These are phyloP conservation scores for Pseudonitzschia multistriata DNA, from an alignment of 108 stramenopile genomes.

Conservation along the genomic window DNA sequence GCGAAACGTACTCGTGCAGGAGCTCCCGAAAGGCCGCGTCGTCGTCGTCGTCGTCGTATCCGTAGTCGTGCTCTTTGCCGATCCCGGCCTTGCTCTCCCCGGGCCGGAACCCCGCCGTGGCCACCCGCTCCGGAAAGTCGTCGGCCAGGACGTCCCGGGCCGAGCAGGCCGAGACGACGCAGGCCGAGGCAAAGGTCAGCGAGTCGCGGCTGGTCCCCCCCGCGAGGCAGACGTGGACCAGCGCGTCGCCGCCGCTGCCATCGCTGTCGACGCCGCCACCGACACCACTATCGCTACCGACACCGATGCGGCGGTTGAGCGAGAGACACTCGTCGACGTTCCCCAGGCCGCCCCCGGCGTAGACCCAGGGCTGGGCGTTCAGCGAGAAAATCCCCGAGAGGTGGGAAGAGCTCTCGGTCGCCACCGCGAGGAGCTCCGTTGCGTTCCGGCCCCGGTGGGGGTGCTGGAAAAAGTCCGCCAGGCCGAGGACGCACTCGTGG, in stretches of 20 bases:
- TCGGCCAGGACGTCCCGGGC: slow-evolving; percentile 38
- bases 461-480: slow-evolving; percentile 27
- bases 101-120: slow-evolving; percentile 12
- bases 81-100: neutral
- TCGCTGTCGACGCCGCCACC: neutral
- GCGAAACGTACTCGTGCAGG: slow-evolving; percentile 28
- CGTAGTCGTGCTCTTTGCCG: neutral
- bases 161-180: slow-evolving; percentile 41
- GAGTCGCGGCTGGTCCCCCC: slow-evolving; percentile 43
- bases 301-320: neutral
- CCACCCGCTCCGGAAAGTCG: slow-evolving; percentile 36
- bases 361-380: slow-evolving; percentile 49
- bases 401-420: slow-evolving; percentile 50
- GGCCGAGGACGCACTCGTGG: slow-evolving; percentile 8
- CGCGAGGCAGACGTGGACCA: slow-evolving; percentile 34
- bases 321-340: slow-evolving; percentile 52
- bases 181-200: slow-evolving; percentile 48
- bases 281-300: neutral
- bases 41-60: neutral
- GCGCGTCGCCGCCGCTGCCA: neutral
- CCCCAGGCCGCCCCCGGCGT: slow-evolving; percentile 53
- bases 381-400: slow-evolving; percentile 37
- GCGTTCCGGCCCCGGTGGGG: neutral
- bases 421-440: slow-evolving; percentile 25
- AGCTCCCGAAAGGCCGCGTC: neutral